phyloP scores from a whole-genome alignment of 176 grass and related monocot genomes.

The Puccinellia tenuiflora region DNA sequence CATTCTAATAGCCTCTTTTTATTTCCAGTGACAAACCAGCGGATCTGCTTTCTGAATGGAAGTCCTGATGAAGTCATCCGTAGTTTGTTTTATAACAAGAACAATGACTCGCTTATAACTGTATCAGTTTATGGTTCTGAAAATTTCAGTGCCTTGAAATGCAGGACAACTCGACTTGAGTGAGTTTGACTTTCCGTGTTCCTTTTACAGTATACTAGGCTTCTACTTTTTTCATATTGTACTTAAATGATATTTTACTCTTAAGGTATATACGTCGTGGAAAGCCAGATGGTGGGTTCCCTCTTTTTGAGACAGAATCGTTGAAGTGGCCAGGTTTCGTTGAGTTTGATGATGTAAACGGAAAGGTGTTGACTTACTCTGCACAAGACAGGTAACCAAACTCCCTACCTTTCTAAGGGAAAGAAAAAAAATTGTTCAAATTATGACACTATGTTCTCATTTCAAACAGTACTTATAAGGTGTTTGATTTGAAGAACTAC shows the following conservation, averaged over 20 bases:
- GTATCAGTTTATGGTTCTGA: constrained; percentile 61
- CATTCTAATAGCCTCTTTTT: constrained; percentile 16
- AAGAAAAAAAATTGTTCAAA: not conserved
- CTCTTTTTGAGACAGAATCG: constrained; percentile 73
- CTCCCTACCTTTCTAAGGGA: not conserved
- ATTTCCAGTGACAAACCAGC: constrained; percentile 52
- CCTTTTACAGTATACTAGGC: not conserved
- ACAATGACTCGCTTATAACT: constrained; percentile 60
- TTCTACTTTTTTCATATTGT: not conserved
- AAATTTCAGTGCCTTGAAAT: constrained; percentile 55
- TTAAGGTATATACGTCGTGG: constrained; percentile 67
- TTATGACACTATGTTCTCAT: constrained; percentile 19
- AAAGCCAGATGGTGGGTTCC: constrained; percentile 63
- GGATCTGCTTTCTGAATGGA: constrained; percentile 68
- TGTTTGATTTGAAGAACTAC: constrained; percentile 83
- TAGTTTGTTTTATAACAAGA: constrained; percentile 68
- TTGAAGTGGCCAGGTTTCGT: constrained; percentile 83
- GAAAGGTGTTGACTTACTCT: constrained; percentile 81
- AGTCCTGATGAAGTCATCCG: constrained; percentile 65
- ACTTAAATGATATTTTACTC: not conserved
- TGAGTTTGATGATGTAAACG: constrained; percentile 88
- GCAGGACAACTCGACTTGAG: constrained; percentile 54
- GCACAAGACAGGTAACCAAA: constrained; percentile 57
- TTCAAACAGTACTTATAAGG: constrained; percentile 67
- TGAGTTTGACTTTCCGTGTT: constrained; percentile 17